Evolutionary conservation across 2,329 filamentous ascomycete genomes (phyloP), one percentile per base, ranked within the genome.

Genomic region (Aspergillus sp.): DNA sequence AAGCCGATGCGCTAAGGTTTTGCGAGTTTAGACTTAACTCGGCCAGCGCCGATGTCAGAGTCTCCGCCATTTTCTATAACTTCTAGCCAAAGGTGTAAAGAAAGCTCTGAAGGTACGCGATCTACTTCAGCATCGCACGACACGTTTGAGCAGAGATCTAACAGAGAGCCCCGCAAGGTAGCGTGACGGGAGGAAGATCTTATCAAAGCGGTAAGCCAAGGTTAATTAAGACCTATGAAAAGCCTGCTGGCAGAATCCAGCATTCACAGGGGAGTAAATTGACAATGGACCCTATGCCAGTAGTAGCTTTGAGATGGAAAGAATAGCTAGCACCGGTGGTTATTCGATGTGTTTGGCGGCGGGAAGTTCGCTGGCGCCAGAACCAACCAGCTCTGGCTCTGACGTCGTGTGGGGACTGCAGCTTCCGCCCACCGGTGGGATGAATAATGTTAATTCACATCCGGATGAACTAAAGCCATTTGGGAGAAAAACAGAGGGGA

Each of bases 341-440:
- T 41, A 42, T 48, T 58, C 41, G 67, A 69, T 69, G 67, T 65
- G 57, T 50, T 25, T 17, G 48, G 27, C 41, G 66, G 70, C 70
- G 68, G 64, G 65, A 68, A 55, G 23, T 55, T 55, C 39, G 30
- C 23, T 17, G 52, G 52, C 42, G 25, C 53, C 41, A 55, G 30
- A 36, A 27, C 52, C 41, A 55, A 55, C 38, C 53, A 64, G 55
- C 61, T 51, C 60, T 70, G 68, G 54, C 61, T 51, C 60, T 71
- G 68, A 71, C 70, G 68, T 71, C 68, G 69, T 64, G 67, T 67
- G 66, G 67, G 62, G 64, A 63, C 57, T 61, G 51, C 52, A 19
- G n/a, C 39, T 55, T 36, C 53, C 53, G 53, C 41, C 53, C 39
- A 32, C 39, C 27, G 17, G 5, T 30, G 21, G 15, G 11, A 39